These are phyloP conservation scores for Bipolaris sorokiniana DNA, from an alignment of 2,329 filamentous ascomycete species.

Conservation along the genomic window DNA sequence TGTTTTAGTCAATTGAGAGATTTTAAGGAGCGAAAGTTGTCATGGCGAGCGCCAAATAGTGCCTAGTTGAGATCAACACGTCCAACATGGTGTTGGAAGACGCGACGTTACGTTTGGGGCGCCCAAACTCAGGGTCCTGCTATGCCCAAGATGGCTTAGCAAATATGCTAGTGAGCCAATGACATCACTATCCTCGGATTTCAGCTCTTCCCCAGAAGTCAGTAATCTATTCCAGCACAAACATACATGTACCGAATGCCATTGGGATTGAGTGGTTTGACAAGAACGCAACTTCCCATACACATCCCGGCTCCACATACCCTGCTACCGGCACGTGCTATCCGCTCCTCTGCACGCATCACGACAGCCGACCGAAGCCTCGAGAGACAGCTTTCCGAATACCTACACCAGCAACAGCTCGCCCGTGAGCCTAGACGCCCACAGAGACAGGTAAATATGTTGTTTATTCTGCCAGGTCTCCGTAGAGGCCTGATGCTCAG, in stretches of 20 bases:
- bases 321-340: not conserved
- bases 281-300: not conserved
- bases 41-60: conserved; percentile 20
- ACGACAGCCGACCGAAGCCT: conserved; percentile 11
- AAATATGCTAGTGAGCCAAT: conserved; percentile 33
- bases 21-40: not conserved
- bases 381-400: conserved; percentile 25
- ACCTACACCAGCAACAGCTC: conserved; percentile 26
- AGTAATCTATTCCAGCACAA: conserved; percentile 9
- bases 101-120: conserved; percentile 29
- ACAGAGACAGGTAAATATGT: conserved; percentile 37
- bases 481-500: conserved; percentile 46
- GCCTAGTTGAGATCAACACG: conserved; percentile 2
- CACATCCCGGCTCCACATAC: not conserved
- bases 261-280: conserved; percentile 17
- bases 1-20: conserved; percentile 3
- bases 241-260: conserved; percentile 24
- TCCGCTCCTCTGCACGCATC: conserved; percentile 4
- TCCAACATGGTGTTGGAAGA: conserved; percentile 32
- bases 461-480: conserved; percentile 50
- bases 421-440: conserved; percentile 1
- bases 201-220: conserved; percentile 10
- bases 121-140: conserved; percentile 36
- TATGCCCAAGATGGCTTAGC: conserved; percentile 24
- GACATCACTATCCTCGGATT: conserved; percentile 40